phyloP scores from a whole-genome alignment of 192 early-diverging fungal species.

The Thamnidium elegans region DNA sequence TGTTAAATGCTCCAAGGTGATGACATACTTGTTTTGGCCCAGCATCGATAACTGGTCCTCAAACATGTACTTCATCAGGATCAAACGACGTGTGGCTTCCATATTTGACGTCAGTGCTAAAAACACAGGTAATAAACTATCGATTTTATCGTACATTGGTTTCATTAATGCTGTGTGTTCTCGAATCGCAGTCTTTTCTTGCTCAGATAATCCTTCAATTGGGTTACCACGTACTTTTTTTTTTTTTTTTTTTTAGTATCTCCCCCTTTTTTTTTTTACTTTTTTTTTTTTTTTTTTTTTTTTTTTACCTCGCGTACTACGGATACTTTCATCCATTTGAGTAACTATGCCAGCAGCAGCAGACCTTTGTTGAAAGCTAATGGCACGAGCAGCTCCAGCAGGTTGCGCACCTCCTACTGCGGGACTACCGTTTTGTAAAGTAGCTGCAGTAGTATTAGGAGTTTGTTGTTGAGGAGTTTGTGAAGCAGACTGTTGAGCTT shows the following conservation, averaged over 20 bases:
- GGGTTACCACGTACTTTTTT: slow-evolving; percentile 12
- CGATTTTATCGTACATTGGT: slow-evolving; percentile 46
- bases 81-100: slow-evolving; percentile 46
- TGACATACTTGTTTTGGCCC: slow-evolving; percentile 43
- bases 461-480: slow-evolving; percentile 23
- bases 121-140: slow-evolving; percentile 47
- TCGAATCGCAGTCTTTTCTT: slow-evolving; percentile 45
- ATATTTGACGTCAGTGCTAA: slow-evolving; percentile 42
- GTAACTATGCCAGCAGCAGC: slow-evolving; percentile 38
- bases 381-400: slow-evolving; percentile 1
- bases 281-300: neutral
- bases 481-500: neutral
- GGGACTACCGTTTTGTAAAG: slow-evolving; percentile 5
- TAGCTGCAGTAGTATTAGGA: neutral
- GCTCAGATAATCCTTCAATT: slow-evolving; percentile 34
- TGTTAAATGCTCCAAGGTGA: slow-evolving; percentile 41
- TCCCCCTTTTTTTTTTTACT: neutral
- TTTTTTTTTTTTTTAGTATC: too few relatives aligned
- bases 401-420: neutral
- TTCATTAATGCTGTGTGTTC: slow-evolving; percentile 37
- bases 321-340: slow-evolving; percentile 40
- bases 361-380: slow-evolving; percentile 21
- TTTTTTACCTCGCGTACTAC: slow-evolving; percentile 37
- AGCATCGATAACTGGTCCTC: slow-evolving; percentile 46
- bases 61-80: slow-evolving; percentile 56